A percentile compares a stretch with the other conserved stretches of the same genome.
Evolutionary conservation across 1,139 yeast species (phyloP).

Genomic region (Kurtzmaniella natalensis): DNA sequence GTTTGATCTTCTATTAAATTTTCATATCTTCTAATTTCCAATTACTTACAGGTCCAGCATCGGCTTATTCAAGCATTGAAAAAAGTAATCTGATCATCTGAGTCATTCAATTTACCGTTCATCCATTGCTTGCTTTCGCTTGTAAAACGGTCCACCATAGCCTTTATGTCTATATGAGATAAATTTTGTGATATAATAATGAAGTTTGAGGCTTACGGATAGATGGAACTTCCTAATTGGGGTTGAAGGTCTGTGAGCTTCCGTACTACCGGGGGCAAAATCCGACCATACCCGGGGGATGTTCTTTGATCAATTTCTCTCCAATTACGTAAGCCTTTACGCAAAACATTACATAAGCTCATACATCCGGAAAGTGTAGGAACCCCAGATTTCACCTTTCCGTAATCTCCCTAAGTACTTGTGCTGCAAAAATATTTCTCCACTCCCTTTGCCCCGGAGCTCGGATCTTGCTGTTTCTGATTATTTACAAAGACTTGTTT

Average conservation of each 20-base stretch:
- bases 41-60: too few species aligned
- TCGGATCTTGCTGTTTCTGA: too few species aligned
- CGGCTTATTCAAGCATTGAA: too few species aligned
- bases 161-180: too few species aligned
- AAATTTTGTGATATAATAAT: too few species aligned
- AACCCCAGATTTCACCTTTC: slow-evolving; percentile 6
- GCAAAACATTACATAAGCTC: slow-evolving; percentile 1
- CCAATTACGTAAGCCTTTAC: background rate
- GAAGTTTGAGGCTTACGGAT: background rate
- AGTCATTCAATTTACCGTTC: too few species aligned
- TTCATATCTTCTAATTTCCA: too few species aligned
- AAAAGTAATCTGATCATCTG: too few species aligned
- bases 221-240: background rate
- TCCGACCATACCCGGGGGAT: slow-evolving; percentile 1
- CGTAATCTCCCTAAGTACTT: slow-evolving; percentile 3
- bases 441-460: slow-evolving; percentile 9
- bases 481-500: too few species aligned
- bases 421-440: background rate
- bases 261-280: slow-evolving; percentile 2
- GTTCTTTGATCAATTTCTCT: background rate
- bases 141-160: too few species aligned
- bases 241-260: background rate
- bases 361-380: slow-evolving; percentile 3
- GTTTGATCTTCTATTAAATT: too few species aligned
- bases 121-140: too few species aligned